phyloP scores from a whole-genome alignment of 1,139 yeast species.

The Hansenula lynferdii region DNA sequence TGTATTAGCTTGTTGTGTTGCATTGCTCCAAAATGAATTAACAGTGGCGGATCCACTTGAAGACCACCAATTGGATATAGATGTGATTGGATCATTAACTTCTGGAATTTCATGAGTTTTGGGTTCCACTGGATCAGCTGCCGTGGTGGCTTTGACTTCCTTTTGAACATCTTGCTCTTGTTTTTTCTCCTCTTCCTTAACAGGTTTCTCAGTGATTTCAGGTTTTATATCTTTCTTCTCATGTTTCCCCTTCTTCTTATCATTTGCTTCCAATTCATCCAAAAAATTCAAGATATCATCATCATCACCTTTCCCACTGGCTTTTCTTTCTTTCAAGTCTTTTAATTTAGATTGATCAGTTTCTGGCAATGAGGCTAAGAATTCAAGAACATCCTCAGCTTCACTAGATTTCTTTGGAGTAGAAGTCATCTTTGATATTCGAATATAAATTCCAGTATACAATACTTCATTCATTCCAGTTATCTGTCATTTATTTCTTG shows the following conservation, averaged over 20 bases:
- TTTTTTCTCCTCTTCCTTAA: too few species aligned
- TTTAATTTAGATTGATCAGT: conserved; percentile 31
- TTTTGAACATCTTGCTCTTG: too few species aligned
- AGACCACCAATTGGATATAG: conserved; percentile 80
- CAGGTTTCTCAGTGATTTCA: too few species aligned
- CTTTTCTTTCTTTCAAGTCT: conserved; percentile 17
- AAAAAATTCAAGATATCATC: conserved; percentile 83
- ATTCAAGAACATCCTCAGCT: conserved; percentile 83
- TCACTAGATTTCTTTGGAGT: conserved; percentile 31
- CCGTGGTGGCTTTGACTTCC: conserved; percentile 4
- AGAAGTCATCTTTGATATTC: conserved; percentile 10
- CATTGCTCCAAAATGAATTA: conserved; percentile 58
- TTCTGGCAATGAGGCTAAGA: conserved; percentile 84
- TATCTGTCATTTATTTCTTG: too few species aligned
- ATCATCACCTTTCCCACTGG: conserved; percentile 38
- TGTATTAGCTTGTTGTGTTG: conserved; percentile 28
- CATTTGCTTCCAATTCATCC: conserved; percentile 64
- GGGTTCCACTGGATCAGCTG: conserved; percentile 5
- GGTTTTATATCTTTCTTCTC: too few species aligned
- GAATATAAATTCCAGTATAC: too few species aligned
- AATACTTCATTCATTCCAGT: too few species aligned
- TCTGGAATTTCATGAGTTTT: conserved; percentile 9
- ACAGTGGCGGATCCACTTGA: conserved; percentile 73
- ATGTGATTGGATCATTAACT: conserved; percentile 54
- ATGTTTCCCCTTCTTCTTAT: conserved; percentile 11